Base-by-base conservation (phyloP, 2,329 filamentous ascomycete species). In the Lasiodiplodia theobromae region DNA sequence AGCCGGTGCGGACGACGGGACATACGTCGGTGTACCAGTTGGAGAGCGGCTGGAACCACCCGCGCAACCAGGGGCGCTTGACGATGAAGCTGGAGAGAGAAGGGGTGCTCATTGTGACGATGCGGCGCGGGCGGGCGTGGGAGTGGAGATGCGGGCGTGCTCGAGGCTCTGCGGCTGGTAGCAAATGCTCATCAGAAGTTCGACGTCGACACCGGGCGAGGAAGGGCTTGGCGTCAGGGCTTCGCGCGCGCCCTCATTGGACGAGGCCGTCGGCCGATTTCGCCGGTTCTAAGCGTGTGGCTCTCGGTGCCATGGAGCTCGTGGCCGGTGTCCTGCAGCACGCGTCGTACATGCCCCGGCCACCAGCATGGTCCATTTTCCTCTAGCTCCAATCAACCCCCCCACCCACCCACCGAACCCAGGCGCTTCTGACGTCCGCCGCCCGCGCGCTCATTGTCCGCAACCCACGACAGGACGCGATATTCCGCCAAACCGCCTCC, bases 1-100 rank as follows among this genome's bases (percentile, higher is more conserved):
- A 31, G 31, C 44, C 18, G 23, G 56, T 34, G 56, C 10, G 16
- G 52, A 23, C 49, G 38, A 47, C 14, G 8, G 21, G 56, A 67
- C 66, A 54, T 54, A 68, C 57, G 80, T 95, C 91, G 83, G 85
- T 84, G 86, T 98, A 98, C 93, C 93, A 97, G 78, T 89, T 88
- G 82, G 94, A 88, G 73, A 97, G 80, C 73, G 96, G 96, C 85
- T 85, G 88, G 82, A 98, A 84, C 84, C 91, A 86, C 76, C 86
- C 90, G 82, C 86, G 85, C 79, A 98, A 89, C 92, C 92, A 97
- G 74, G 95, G 94, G 78, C 94, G 90, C 86, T 91, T 91, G 80
- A 89, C 79, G 79, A 97, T 88, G 79, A 89, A 94, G 75, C 88
- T 91, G 77, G 91, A 88, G 82, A 93, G 87, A 78, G 86, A 91